A percentile compares a stretch with the other conserved stretches of the same genome.
These are phyloP conservation scores for Cercospora citrullina DNA, from an alignment of 2,329 filamentous ascomycete species.

Conservation along the genomic window DNA sequence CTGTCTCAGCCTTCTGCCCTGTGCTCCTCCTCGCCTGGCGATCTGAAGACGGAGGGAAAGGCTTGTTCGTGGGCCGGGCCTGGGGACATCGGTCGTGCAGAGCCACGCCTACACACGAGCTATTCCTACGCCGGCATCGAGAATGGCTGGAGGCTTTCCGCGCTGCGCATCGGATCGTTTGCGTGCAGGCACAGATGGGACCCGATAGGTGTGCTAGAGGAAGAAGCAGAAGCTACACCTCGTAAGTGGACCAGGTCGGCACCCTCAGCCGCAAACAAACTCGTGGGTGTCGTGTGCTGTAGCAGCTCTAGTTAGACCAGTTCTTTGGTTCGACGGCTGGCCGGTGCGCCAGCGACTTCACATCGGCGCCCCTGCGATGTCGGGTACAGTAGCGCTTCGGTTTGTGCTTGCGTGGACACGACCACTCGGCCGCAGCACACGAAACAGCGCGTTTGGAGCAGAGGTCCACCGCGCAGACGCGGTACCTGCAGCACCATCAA, in stretches of 20 bases:
- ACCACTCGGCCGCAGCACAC: slow-evolving; percentile 16
- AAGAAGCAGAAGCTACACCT: background rate
- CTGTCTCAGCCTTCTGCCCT: background rate
- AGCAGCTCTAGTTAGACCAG: background rate
- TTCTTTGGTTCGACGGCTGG: background rate
- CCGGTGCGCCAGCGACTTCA: background rate
- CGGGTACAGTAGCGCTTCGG: background rate
- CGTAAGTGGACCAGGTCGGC: background rate
- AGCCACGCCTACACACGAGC: background rate
- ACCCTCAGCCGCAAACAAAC: background rate
- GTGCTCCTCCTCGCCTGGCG: background rate
- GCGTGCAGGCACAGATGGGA: background rate
- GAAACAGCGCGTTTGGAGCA: slow-evolving; percentile 20
- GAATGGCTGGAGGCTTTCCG: background rate
- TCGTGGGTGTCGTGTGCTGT: background rate
- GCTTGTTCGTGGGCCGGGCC: background rate
- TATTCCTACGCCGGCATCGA: background rate
- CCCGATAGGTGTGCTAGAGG: background rate
- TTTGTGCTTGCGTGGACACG: slow-evolving; percentile 17
- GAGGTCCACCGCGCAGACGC: slow-evolving; percentile 19
- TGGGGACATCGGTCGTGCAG: background rate
- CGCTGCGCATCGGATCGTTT: background rate
- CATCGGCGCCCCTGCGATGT: slow-evolving; percentile 1
- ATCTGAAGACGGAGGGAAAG: background rate
- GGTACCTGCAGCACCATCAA: background rate